These are phyloP conservation scores for Rutstroemia sydowiana DNA, from an alignment of 2,329 filamentous ascomycete genomes.

Conservation along the genomic window DNA sequence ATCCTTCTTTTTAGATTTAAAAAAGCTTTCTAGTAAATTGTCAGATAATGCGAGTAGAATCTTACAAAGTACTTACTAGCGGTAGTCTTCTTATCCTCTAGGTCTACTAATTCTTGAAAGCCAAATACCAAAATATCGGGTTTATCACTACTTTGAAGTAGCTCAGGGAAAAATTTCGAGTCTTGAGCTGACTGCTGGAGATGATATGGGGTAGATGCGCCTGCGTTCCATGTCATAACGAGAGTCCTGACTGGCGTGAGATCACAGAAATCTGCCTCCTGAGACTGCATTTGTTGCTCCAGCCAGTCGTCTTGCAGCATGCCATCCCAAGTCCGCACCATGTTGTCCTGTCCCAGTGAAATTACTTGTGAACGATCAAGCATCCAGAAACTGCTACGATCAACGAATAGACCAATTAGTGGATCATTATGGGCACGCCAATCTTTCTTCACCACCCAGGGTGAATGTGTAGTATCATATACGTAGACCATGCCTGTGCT, in stretches of 20 bases:
- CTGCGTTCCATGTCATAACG: conserved; percentile 94
- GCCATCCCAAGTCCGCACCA: conserved; percentile 83
- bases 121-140: conserved; percentile 93
- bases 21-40: conserved; percentile 57
- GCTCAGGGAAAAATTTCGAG: conserved; percentile 69
- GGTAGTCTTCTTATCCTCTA: conserved; percentile 95
- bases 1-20: conserved; percentile 84
- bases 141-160: conserved; percentile 67
- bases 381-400: conserved; percentile 77
- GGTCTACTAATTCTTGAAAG: conserved; percentile 95
- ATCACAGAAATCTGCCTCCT: conserved; percentile 74
- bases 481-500: conserved; percentile 92
- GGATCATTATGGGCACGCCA: conserved; percentile 81
- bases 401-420: conserved; percentile 68
- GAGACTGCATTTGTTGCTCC: conserved; percentile 79
- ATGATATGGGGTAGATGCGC: conserved; percentile 84
- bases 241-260: conserved; percentile 76
- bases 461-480: conserved; percentile 75
- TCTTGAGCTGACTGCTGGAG: conserved; percentile 65
- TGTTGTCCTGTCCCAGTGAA: conserved; percentile 80
- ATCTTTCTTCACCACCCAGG: conserved; percentile 88
- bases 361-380: conserved; percentile 78
- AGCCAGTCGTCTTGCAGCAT: conserved; percentile 91
- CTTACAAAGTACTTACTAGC: conserved; percentile 53
- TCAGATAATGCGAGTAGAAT: conserved; percentile 24